Evolutionary conservation across 192 early-diverging fungal species (phyloP).

Genomic region (Mortierella antarctica): DNA sequence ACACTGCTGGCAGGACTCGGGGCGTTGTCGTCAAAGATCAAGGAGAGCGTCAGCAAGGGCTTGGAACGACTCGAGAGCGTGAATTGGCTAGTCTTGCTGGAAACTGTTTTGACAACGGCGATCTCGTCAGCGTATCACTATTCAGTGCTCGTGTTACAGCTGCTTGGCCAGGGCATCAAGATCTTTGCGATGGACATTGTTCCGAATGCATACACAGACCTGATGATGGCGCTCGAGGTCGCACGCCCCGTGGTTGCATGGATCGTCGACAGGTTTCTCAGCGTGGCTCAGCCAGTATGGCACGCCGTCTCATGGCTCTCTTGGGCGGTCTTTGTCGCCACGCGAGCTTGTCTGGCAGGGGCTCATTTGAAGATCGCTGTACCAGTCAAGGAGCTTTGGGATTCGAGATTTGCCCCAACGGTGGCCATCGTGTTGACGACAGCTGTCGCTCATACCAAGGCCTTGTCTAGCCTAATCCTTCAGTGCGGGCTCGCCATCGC

Average conservation of each 20-base stretch:
- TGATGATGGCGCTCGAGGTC: constrained; percentile 28
- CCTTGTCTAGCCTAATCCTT: background rate
- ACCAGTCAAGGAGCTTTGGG: constrained; percentile 20
- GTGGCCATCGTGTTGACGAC: background rate
- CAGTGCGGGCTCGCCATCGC: background rate
- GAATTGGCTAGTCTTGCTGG: constrained; percentile 34
- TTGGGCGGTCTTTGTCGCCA: constrained; percentile 8
- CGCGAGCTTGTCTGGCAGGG: constrained; percentile 4
- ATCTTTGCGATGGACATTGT: constrained; percentile 30
- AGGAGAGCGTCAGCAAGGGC: constrained; percentile 6
- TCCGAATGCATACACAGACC: constrained; percentile 35
- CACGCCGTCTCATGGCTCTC: constrained; percentile 27
- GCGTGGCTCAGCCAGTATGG: constrained; percentile 18
- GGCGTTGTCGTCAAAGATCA: constrained; percentile 25
- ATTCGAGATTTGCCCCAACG: constrained; percentile 7
- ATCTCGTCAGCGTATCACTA: constrained; percentile 10
- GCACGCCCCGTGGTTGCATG: constrained; percentile 31
- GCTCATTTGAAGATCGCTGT: constrained; percentile 5
- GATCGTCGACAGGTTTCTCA: constrained; percentile 26
- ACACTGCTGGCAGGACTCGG: constrained; percentile 32
- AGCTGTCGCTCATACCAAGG: constrained; percentile 7
- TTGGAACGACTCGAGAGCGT: constrained; percentile 39
- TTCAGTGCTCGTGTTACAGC: background rate
- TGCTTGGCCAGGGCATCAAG: constrained; percentile 12
- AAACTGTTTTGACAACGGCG: constrained; percentile 15